Evolutionary conservation across 73 alveolate genomes (phyloP).

Genomic region (Paramecium primaurelia): DNA sequence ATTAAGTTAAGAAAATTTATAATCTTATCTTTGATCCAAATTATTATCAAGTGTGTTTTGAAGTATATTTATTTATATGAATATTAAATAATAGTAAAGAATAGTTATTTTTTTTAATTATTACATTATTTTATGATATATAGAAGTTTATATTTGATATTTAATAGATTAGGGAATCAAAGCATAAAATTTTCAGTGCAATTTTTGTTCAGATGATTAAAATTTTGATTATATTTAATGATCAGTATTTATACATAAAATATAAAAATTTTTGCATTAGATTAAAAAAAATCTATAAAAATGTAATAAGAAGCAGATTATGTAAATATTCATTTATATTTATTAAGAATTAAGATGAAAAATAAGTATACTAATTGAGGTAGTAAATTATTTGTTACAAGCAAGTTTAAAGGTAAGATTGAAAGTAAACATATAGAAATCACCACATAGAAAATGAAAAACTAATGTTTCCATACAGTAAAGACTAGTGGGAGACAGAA

Average conservation of each 20-base stretch:
- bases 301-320: constrained; percentile 48
- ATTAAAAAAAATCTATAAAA: constrained; percentile 13
- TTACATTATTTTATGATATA: not conserved
- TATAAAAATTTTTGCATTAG: constrained; percentile 12
- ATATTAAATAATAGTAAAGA: not conserved
- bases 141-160: not conserved
- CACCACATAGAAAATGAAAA: constrained; percentile 55
- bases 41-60: not conserved
- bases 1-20: too few relatives aligned
- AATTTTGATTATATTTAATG: not conserved
- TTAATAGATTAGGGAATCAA: not conserved
- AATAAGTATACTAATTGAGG: constrained; percentile 40
- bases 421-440: not conserved
- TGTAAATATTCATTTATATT: constrained; percentile 40
- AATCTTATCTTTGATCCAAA: too few relatives aligned
- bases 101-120: not conserved
- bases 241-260: not conserved
- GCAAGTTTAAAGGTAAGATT: constrained; percentile 30
- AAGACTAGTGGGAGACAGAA: constrained; percentile 51
- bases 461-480: constrained; percentile 30
- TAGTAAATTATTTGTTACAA: constrained; percentile 46
- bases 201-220: not conserved
- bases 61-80: not conserved
- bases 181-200: not conserved
- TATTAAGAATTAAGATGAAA: constrained; percentile 42